These are phyloP conservation scores for Boletus barrowsii DNA, from an alignment of 768 basidiomycete genomes.

Conservation along the genomic window DNA sequence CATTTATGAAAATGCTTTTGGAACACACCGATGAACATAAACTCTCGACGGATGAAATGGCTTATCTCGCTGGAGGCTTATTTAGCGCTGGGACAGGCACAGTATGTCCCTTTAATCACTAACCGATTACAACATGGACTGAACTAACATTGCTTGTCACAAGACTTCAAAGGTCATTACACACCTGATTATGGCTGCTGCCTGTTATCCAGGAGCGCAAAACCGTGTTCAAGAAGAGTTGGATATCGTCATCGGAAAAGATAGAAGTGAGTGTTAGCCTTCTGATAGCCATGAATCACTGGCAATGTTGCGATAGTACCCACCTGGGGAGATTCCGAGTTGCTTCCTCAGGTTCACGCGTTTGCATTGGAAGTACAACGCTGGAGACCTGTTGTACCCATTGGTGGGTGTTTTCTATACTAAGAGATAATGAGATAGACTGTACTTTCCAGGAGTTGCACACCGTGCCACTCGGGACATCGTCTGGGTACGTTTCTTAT, in stretches of 20 bases:
- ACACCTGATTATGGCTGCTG: constrained; percentile 51
- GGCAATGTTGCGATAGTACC: constrained; percentile 26
- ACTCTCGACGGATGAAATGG: constrained; percentile 49
- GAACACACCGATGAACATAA: constrained; percentile 45
- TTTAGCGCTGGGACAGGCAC: constrained; percentile 62
- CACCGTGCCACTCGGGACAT: constrained; percentile 64
- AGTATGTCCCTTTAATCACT: constrained; percentile 9
- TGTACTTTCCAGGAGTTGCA: constrained; percentile 39
- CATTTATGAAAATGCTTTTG: constrained; percentile 52
- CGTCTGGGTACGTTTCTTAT: constrained; percentile 43
- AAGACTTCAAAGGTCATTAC: constrained; percentile 50
- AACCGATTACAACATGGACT: no score
- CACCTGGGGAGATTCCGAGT: constrained; percentile 30
- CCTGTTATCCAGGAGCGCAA: constrained; percentile 51
- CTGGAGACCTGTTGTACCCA: constrained; percentile 32
- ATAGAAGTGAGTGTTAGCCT: constrained; percentile 15
- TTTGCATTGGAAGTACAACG: constrained; percentile 36
- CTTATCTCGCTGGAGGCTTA: constrained; percentile 57
- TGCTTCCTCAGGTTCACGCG: constrained; percentile 34
- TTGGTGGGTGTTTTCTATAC: constrained; percentile 14
- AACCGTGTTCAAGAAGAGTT: constrained; percentile 50
- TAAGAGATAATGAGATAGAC: neutral
- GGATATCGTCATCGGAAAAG: constrained; percentile 46
- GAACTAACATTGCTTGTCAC: neutral
- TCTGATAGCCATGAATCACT: no score